phyloP scores from a whole-genome alignment of 176 grass and related monocot genomes.

The Triticum aestivum region DNA sequence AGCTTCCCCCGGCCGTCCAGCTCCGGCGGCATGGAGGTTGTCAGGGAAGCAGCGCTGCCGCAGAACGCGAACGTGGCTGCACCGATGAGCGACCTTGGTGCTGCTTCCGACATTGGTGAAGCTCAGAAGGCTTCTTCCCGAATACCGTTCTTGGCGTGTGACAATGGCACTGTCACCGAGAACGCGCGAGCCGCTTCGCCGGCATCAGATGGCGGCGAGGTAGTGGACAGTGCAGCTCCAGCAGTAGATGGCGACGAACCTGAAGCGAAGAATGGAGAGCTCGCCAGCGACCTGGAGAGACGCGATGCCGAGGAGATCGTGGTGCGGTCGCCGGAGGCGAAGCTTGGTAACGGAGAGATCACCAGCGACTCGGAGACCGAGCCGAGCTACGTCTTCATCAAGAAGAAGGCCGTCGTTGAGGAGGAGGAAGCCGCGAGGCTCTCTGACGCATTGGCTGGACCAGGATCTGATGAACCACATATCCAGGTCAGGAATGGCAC shows the following conservation, averaged over 20 bases:
- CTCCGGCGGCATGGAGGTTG: constrained; percentile 4
- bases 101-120: not conserved
- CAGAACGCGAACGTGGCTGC: not conserved
- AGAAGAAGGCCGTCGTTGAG: constrained; percentile 29
- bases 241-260: not conserved
- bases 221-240: not conserved
- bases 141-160: not conserved
- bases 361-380: constrained; percentile 46
- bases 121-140: not conserved
- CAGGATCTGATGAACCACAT: not conserved
- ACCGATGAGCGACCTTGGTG: not conserved
- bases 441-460: not conserved
- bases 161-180: not conserved
- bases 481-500: not conserved
- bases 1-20: constrained; percentile 9
- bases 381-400: constrained; percentile 38
- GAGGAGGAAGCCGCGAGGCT: not conserved
- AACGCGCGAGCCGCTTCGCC: not conserved
- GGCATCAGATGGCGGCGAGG: constrained; percentile 2
- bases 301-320: not conserved
- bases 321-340: not conserved
- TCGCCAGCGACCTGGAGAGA: not conserved
- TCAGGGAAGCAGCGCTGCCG: not conserved
- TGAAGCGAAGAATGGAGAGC: not conserved
- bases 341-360: constrained; percentile 16